Conservation (phyloP, 2,329 filamentous ascomycete species). For the Nigrospora oryzae region DNA sequence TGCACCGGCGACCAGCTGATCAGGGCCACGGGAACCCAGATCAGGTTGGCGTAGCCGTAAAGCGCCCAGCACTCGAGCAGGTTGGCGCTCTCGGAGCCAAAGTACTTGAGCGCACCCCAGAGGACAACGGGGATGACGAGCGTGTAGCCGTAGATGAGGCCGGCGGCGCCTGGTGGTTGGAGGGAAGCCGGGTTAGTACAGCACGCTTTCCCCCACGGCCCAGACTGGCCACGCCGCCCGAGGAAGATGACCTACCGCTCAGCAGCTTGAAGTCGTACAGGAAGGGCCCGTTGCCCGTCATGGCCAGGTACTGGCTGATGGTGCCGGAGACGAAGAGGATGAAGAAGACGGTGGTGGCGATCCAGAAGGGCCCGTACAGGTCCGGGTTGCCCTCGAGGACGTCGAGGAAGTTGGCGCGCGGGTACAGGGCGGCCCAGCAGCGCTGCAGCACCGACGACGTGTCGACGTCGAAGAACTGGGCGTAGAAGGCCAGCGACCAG, state of each 20-base stretch:
- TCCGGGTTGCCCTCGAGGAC: constrained; percentile 95
- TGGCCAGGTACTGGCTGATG: constrained; percentile 81
- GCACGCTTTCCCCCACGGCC: background rate
- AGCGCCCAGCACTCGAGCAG: constrained; percentile 91
- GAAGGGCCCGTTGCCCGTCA: constrained; percentile 62
- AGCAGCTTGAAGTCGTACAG: constrained; percentile 86
- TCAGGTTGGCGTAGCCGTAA: constrained; percentile 92
- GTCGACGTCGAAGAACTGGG: constrained; percentile 98
- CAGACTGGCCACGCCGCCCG: too few species aligned
- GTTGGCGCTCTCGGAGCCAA: constrained; percentile 87
- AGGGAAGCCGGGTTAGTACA: too few species aligned
- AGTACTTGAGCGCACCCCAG: constrained; percentile 88
- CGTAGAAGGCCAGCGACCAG: constrained; percentile 89
- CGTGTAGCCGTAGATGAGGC: constrained; percentile 93
- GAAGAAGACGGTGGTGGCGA: constrained; percentile 92
- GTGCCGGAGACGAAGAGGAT: constrained; percentile 94
- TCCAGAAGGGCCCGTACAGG: constrained; percentile 96
- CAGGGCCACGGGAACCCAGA: constrained; percentile 92
- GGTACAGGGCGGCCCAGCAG: constrained; percentile 83
- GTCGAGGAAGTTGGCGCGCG: constrained; percentile 90
- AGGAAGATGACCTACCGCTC: constrained; percentile 50
- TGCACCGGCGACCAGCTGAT: constrained; percentile 84
- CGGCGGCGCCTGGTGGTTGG: constrained; percentile 58
- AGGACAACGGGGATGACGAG: constrained; percentile 75
- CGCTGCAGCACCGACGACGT: constrained; percentile 80